Conservation (phyloP, 345 rosid species). For the Murraya paniculata region DNA sequence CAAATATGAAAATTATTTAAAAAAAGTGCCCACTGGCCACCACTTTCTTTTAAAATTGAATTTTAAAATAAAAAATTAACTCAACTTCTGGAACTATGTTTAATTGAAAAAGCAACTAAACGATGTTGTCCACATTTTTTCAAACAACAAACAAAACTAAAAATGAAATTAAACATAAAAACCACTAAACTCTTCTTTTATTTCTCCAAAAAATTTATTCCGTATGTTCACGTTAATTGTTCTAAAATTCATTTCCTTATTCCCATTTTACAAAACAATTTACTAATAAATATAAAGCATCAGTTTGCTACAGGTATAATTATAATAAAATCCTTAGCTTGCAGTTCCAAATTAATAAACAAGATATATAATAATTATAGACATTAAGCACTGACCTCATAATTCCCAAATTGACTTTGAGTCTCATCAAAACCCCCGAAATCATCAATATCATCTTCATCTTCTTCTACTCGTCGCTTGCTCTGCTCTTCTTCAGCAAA, state of each 20-base stretch:
- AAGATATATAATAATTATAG: too few species aligned
- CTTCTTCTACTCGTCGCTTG: constrained; percentile 20
- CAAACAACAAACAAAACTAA: neutral
- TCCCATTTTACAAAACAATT: neutral
- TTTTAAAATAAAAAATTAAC: neutral
- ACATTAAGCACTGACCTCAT: constrained; percentile 38
- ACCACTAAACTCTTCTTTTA: neutral
- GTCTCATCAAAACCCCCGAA: constrained; percentile 64
- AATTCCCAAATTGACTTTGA: constrained; percentile 48
- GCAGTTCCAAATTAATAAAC: too few species aligned
- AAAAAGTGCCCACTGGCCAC: neutral
- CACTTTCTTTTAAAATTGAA: neutral
- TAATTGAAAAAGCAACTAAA: neutral
- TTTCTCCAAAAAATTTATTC: too few species aligned
- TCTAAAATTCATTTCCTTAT: neutral
- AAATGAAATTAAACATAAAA: neutral
- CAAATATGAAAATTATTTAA: neutral
- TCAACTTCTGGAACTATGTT: neutral
- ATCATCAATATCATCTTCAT: constrained; percentile 58
- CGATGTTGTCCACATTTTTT: too few species aligned
- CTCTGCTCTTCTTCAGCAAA: constrained; percentile 37
- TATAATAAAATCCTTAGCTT: too few species aligned
- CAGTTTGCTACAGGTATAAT: neutral
- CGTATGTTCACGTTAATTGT: neutral
- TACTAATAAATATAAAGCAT: neutral